A percentile compares a stretch with the other conserved stretches of the same genome.
Conservation (phyloP, 208 protist species). For the Sergeia podlipaevii region DNA sequence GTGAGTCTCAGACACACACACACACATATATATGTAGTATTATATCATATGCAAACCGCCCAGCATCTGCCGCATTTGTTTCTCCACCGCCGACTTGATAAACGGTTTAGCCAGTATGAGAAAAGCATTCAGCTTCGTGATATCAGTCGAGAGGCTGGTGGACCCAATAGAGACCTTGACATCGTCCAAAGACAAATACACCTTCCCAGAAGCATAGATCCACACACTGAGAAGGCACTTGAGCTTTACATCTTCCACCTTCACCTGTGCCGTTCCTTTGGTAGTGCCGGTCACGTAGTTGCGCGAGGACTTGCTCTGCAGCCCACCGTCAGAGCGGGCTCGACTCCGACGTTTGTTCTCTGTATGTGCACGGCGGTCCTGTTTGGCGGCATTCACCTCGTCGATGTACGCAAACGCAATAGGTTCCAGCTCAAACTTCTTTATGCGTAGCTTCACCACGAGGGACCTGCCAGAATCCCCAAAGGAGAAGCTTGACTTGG, state of each 20-base stretch:
- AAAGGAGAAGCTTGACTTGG: conserved; percentile 27
- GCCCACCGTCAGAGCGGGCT: not conserved
- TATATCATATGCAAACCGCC: not conserved
- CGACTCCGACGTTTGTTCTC: too few species aligned
- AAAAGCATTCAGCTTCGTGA: conserved; percentile 39
- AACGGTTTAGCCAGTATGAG: conserved; percentile 39
- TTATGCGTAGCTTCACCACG: conserved; percentile 25
- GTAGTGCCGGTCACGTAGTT: not conserved
- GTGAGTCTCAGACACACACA: not conserved
- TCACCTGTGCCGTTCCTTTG: conserved; percentile 10
- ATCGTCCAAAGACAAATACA: conserved; percentile 12
- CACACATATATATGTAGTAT: not conserved
- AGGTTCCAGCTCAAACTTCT: conserved; percentile 31
- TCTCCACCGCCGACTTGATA: conserved; percentile 27
- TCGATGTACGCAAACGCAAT: conserved; percentile 55
- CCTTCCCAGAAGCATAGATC: conserved; percentile 9
- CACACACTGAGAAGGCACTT: conserved; percentile 8
- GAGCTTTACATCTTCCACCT: conserved; percentile 16
- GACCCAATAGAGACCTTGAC: conserved; percentile 21
- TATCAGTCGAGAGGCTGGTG: conserved; percentile 22
- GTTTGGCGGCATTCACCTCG: conserved; percentile 27
- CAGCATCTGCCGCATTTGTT: not conserved
- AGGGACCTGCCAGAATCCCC: conserved; percentile 33
- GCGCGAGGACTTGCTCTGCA: not conserved
- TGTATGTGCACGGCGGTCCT: conserved; percentile 13